Evolutionary conservation across 2,329 filamentous ascomycete species (phyloP).

Genomic region (Trichoderma sp.): DNA sequence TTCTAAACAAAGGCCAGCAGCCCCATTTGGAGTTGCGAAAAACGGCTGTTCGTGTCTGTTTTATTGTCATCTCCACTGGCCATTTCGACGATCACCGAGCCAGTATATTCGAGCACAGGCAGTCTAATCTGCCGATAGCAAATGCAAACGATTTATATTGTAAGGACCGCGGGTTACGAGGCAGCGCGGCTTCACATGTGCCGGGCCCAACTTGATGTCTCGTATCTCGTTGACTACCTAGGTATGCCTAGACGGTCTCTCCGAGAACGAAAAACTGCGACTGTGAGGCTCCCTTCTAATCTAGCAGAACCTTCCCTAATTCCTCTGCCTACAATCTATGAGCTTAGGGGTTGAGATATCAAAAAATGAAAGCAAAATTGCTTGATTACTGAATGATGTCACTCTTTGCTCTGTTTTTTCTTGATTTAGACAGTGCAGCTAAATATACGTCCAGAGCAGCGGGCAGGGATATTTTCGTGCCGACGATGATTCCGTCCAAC

Average conservation of each 20-base stretch:
- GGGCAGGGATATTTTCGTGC: neutral
- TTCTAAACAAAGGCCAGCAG: neutral
- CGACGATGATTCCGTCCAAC: neutral
- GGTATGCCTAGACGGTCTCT: neutral
- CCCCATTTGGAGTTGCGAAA: neutral
- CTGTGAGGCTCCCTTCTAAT: neutral
- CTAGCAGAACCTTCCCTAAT: too few relatives aligned
- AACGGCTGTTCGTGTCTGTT: neutral
- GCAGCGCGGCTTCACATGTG: slow-evolving; percentile 11
- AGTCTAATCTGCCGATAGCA: neutral
- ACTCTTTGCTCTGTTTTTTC: neutral
- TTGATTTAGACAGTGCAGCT: neutral
- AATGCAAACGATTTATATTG: neutral
- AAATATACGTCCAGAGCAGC: neutral
- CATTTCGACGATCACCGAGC: neutral
- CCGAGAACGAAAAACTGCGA: neutral
- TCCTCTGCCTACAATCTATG: neutral
- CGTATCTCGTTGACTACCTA: neutral
- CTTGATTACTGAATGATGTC: neutral
- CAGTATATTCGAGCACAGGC: neutral
- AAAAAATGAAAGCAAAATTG: too few relatives aligned
- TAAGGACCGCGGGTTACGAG: slow-evolving; percentile 4
- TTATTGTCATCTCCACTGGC: slow-evolving; percentile 15
- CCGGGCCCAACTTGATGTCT: neutral
- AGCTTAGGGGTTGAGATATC: too few relatives aligned